Conservation (phyloP, 139 green algal species). For the Chlorella ohadii region DNA sequence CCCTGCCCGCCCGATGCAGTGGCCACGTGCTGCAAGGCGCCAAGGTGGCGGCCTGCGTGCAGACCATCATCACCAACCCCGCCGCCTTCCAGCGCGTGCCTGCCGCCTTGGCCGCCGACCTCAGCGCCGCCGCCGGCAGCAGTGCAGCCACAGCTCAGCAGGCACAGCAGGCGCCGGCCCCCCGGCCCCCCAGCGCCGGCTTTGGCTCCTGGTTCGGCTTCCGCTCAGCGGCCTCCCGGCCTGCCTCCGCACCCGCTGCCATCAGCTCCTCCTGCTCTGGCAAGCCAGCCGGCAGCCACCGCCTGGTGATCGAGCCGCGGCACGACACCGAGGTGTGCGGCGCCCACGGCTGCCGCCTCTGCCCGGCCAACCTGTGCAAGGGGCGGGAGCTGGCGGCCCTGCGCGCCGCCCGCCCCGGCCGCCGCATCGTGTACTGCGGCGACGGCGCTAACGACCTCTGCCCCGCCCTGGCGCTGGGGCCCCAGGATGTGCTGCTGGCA, state of each 20-base stretch:
- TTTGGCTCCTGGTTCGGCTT: constrained; percentile 3
- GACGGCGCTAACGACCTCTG: constrained; percentile 89
- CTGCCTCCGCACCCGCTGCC: too few relatives aligned
- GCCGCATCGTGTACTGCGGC: constrained; percentile 73
- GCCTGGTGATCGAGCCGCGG: constrained; percentile 31
- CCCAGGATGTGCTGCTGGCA: constrained; percentile 74
- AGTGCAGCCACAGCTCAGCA: not conserved
- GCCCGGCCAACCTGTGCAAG: constrained; percentile 88
- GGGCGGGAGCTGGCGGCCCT: constrained; percentile 68
- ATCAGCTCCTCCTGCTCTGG: not conserved
- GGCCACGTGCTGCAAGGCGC: constrained; percentile 69
- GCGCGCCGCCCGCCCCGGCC: not conserved
- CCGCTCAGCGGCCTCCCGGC: not conserved
- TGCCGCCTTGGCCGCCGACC: too few relatives aligned
- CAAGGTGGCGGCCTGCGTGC: not conserved
- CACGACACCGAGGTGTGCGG: constrained; percentile 5
- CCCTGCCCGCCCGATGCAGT: not conserved
- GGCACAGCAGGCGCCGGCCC: not conserved
- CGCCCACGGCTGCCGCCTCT: constrained; percentile 72
- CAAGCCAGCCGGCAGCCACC: constrained; percentile 18
- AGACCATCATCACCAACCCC: constrained; percentile 25
- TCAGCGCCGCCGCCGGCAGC: not conserved
- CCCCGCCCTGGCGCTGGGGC: constrained; percentile 68
- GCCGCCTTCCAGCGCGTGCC: constrained; percentile 9
- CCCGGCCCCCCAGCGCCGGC: not conserved